Evolutionary conservation across 2,329 filamentous ascomycete species (phyloP).

Genomic region (Xylaria sp.): DNA sequence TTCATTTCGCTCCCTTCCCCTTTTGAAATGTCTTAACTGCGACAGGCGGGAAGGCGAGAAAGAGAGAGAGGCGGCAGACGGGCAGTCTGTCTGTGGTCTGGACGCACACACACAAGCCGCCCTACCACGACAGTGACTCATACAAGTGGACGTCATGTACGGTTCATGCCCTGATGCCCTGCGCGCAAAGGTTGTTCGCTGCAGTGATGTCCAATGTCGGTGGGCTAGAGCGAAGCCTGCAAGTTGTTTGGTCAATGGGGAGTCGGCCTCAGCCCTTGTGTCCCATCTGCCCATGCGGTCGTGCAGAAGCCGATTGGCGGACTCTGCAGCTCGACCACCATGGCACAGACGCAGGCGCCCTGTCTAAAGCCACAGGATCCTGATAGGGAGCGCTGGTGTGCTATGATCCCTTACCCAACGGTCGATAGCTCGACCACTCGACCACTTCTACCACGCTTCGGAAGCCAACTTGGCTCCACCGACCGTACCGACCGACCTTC

Average conservation of each 20-base stretch:
- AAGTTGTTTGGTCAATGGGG: conserved; percentile 35
- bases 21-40: not conserved
- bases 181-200: conserved; percentile 30
- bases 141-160: conserved; percentile 30
- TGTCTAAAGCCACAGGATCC: conserved; percentile 19
- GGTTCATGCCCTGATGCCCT: conserved; percentile 37
- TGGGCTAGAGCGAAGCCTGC: conserved; percentile 31
- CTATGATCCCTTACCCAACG: conserved; percentile 27
- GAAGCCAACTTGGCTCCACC: too few species aligned
- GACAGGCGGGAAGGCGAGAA: conserved; percentile 11
- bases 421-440: conserved; percentile 24
- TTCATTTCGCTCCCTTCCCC: conserved; percentile 21
- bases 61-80: not conserved
- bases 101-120: conserved; percentile 14
- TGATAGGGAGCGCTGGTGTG: conserved; percentile 11
- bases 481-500: conserved; percentile 16
- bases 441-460: too few species aligned
- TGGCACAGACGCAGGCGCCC: conserved; percentile 17
- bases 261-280: conserved; percentile 27
- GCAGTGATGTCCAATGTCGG: conserved; percentile 39
- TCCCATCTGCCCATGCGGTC: conserved; percentile 30
- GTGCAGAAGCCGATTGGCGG: conserved; percentile 34
- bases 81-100: conserved; percentile 1
- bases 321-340: conserved; percentile 14
- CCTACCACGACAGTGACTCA: conserved; percentile 33